Percentiles rank a stretch among this genome's conserved stretches.
phyloP scores from a whole-genome alignment of 805 yeast species.

The Candida endomychidarum region DNA sequence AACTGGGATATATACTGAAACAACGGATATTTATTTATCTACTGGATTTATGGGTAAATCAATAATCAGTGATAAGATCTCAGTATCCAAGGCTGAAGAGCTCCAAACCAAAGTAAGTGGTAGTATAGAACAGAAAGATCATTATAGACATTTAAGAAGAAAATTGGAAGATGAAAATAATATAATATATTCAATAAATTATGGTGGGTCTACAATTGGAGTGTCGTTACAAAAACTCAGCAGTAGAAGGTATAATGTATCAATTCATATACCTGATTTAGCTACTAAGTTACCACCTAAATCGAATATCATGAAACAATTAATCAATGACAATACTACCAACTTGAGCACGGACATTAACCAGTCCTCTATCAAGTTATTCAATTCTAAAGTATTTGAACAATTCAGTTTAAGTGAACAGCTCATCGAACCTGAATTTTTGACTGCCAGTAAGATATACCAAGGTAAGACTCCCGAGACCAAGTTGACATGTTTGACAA shows the following conservation, averaged over 20 bases:
- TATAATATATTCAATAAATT: slow-evolving; percentile 31
- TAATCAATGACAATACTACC: slow-evolving; percentile 5
- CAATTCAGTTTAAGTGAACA: slow-evolving; percentile 21
- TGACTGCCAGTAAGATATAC: background rate
- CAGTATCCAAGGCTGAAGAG: slow-evolving; percentile 20
- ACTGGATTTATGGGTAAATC: slow-evolving; percentile 9
- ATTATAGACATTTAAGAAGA: slow-evolving; percentile 31
- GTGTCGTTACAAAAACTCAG: slow-evolving; percentile 39
- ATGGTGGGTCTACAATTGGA: slow-evolving; percentile 19
- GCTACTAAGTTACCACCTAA: slow-evolving; percentile 34
- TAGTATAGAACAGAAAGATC: background rate
- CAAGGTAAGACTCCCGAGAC: background rate
- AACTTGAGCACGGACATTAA: slow-evolving; percentile 2
- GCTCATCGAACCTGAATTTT: slow-evolving; percentile 18
- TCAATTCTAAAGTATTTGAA: slow-evolving; percentile 17
- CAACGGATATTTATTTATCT: slow-evolving; percentile 13
- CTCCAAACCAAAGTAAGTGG: slow-evolving; percentile 11
- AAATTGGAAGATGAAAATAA: slow-evolving; percentile 27
- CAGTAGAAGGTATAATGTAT: slow-evolving; percentile 33
- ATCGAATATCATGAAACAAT: slow-evolving; percentile 18
- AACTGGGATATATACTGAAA: slow-evolving; percentile 8
- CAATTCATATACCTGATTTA: slow-evolving; percentile 45
- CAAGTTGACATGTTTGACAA: slow-evolving; percentile 31
- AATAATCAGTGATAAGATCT: slow-evolving; percentile 6
- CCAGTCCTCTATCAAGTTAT: slow-evolving; percentile 9